A percentile compares a stretch with the other conserved stretches of the same genome.
These are phyloP conservation scores for Trichophyton benhamiae DNA, from an alignment of 2,329 filamentous ascomycete genomes.

Conservation along the genomic window DNA sequence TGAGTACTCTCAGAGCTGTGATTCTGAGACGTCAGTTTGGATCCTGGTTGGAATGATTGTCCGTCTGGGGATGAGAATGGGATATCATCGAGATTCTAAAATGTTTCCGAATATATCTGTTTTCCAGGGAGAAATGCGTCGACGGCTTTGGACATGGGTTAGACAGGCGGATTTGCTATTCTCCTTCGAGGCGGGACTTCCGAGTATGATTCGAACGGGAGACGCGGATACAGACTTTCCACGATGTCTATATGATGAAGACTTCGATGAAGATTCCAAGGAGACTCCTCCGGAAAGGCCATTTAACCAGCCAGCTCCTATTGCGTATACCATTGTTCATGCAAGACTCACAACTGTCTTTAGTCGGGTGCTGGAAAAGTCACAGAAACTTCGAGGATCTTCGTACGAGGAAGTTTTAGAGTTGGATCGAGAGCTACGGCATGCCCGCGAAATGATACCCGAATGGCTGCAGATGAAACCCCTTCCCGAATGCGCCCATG, in stretches of 20 bases:
- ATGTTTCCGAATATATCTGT: constrained; percentile 47
- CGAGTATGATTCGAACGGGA: constrained; percentile 51
- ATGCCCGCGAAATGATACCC: constrained; percentile 54
- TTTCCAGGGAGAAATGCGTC: constrained; percentile 49
- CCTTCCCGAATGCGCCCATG: constrained; percentile 60
- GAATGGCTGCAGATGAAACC: constrained; percentile 65
- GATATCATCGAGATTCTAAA: constrained; percentile 50
- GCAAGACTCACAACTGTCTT: constrained; percentile 32
- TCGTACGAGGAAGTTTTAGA: constrained; percentile 52
- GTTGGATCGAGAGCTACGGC: constrained; percentile 45
- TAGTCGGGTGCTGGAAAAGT: constrained; percentile 33
- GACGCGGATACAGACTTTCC: constrained; percentile 52
- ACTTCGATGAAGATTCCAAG: constrained; percentile 46
- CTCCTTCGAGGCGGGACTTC: constrained; percentile 56
- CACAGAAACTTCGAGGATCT: constrained; percentile 30
- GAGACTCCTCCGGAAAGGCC: constrained; percentile 47
- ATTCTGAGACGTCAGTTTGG: constrained; percentile 49
- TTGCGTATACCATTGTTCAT: constrained; percentile 40
- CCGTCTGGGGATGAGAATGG: constrained; percentile 53
- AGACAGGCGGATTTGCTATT: constrained; percentile 52
- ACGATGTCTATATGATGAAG: constrained; percentile 52
- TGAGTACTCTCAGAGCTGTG: constrained; percentile 47
- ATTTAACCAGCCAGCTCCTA: constrained; percentile 45
- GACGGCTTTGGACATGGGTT: constrained; percentile 39
- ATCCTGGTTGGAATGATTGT: constrained; percentile 49